Evolutionary conservation across 2,329 filamentous ascomycete species (phyloP).

Genomic region (Fusarium sp.): DNA sequence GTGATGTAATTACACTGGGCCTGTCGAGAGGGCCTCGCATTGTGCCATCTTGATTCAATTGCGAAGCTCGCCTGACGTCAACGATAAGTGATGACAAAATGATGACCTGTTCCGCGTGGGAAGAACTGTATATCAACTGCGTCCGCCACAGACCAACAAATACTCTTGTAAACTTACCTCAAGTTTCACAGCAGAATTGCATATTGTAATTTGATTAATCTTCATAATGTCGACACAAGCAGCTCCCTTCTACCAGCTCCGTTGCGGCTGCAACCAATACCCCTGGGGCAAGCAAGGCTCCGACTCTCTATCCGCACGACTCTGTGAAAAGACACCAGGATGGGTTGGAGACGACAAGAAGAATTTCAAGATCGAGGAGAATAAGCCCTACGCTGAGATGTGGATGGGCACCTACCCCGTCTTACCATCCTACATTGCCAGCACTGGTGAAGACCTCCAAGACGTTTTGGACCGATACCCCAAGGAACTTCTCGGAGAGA

Average conservation of each 20-base stretch:
- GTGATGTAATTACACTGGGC: constrained; percentile 41
- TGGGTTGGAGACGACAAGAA: constrained; percentile 39
- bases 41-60: constrained; percentile 11
- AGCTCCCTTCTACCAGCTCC: constrained; percentile 60
- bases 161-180: too few relatives aligned
- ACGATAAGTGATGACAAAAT: constrained; percentile 45
- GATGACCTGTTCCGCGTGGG: constrained; percentile 16
- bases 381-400: constrained; percentile 73
- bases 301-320: constrained; percentile 73
- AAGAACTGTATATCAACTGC: constrained; percentile 6
- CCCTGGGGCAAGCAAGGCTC: constrained; percentile 78
- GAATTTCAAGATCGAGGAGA: constrained; percentile 73
- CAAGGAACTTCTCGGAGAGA: constrained; percentile 72
- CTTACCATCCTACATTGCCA: constrained; percentile 73
- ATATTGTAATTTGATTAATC: not conserved
- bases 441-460: constrained; percentile 73
- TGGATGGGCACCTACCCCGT: constrained; percentile 85
- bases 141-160: not conserved
- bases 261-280: constrained; percentile 69
- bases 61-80: constrained; percentile 40
- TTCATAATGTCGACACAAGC: constrained; percentile 39
- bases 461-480: constrained; percentile 73
- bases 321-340: constrained; percentile 75
- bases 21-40: constrained; percentile 13
- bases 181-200: not conserved